Conservation (phyloP, 192 early-diverging fungal genomes). For the Coemansia sp. region DNA sequence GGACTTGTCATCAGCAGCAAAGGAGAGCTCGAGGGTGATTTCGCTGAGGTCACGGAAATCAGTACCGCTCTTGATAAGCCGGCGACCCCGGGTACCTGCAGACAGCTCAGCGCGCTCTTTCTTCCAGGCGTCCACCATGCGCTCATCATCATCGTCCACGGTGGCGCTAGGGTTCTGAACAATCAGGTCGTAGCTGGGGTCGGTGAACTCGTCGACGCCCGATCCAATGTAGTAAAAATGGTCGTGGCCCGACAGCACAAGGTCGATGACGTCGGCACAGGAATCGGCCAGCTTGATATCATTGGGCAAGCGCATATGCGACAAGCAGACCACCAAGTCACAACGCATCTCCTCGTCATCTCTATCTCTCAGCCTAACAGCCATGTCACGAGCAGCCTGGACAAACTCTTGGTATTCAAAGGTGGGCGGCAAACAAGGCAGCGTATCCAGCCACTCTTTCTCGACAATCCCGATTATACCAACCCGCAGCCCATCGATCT, state of each 20-base stretch:
- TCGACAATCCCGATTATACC: constrained; percentile 69
- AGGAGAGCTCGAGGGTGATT: constrained; percentile 40
- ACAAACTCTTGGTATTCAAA: constrained; percentile 60
- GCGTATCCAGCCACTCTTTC: constrained; percentile 67
- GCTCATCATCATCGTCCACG: constrained; percentile 25
- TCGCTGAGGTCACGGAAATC: constrained; percentile 64
- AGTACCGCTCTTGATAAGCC: constrained; percentile 64
- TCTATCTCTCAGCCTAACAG: constrained; percentile 23
- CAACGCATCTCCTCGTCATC: constrained; percentile 42
- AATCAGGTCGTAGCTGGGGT: constrained; percentile 4
- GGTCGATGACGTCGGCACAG: constrained; percentile 56
- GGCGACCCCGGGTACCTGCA: constrained; percentile 17
- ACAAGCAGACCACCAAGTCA: constrained; percentile 66
- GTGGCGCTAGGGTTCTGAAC: background rate
- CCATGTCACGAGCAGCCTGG: constrained; percentile 40
- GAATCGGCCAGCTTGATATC: constrained; percentile 55
- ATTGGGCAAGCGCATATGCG: constrained; percentile 70
- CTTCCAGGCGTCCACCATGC: constrained; percentile 43
- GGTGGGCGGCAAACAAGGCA: constrained; percentile 57
- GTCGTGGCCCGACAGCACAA: constrained; percentile 70
- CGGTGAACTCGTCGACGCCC: constrained; percentile 26
- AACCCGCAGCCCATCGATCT: constrained; percentile 50
- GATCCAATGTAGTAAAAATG: constrained; percentile 65
- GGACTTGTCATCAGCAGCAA: too few species aligned
- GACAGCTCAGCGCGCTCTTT: constrained; percentile 26